Percentiles rank a stretch among this genome's conserved stretches.
phyloP scores from a whole-genome alignment of 208 protist genomes.

The Trichomonas vaginalis region DNA sequence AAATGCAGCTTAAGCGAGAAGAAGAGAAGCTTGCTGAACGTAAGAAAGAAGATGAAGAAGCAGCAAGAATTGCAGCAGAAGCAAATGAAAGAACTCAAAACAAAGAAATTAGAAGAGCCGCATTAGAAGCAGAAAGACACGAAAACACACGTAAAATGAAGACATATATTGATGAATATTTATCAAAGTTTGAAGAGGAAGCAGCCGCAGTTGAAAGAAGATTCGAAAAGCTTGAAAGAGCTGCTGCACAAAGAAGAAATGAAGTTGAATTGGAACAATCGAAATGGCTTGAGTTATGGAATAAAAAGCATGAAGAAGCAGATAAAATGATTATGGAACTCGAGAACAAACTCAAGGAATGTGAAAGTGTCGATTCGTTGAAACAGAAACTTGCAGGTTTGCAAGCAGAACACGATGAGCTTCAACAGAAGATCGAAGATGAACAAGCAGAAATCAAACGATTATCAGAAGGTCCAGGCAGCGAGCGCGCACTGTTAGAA shows the following conservation, averaged over 20 bases:
- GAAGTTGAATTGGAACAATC: not conserved
- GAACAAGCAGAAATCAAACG: not conserved
- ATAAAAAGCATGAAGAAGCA: not conserved
- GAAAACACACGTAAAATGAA: not conserved
- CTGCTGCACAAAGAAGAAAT: not conserved
- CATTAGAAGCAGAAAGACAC: not conserved
- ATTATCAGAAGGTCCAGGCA: not conserved
- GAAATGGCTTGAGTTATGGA: not conserved
- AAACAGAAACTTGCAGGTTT: not conserved
- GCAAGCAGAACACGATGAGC: not conserved
- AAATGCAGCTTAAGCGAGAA: not conserved
- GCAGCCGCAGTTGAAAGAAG: not conserved
- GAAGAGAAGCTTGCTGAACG: not conserved
- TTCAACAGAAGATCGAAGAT: not conserved
- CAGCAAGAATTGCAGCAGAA: not conserved
- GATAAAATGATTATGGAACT: not conserved
- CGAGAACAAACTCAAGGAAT: not conserved
- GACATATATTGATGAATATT: not conserved
- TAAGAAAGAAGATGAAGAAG: not conserved
- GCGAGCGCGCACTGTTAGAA: not conserved
- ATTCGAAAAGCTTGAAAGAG: not conserved
- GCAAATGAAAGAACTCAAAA: not conserved
- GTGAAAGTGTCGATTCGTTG: not conserved
- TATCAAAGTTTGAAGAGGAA: not conserved
- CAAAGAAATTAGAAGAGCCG: not conserved